Evolutionary conservation across 1,284 basidiomycete species (phyloP), one percentile per base, ranked within the genome.

Genomic region (Leccinum variabile): DNA sequence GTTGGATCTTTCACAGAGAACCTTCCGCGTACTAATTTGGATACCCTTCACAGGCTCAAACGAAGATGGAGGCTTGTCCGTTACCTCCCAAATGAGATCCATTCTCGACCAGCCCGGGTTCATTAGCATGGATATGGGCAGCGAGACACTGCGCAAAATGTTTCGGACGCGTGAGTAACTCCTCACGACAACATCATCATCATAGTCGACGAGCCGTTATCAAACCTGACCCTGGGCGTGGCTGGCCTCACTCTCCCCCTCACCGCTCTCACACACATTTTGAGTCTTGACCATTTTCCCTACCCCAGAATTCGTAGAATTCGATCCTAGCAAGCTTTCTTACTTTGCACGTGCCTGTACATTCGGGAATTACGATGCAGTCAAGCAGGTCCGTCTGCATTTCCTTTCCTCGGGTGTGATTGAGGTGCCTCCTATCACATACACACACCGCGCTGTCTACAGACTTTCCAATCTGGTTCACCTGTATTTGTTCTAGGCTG

Each of bases 91-190:
- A 54, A 81, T 83, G 78, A 60, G 61, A n/a, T 37, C 59, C 2
- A 76, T 83, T 32, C 68, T 83, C 13, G 60, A 68, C 14, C 59
- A 71, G 57, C 75, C 78, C 0, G 81, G 80, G 2, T 77, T 73
- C 64, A 68, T 84, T 18, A 68, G 66, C 10, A 14, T 62, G 0
- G 30, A 63, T 9, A 69, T 67, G 56, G 79, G 77, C 13, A 75
- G 79, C 3, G 71, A 81, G 54, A 70, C 37, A 41, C 65, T 81
- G 25, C 72, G 80, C 50, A 56, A 68, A 4, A 70, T 83, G 54
- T 82, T 82, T 61, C 68, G 73, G 28, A 65, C 66, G 64, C 68
- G 80, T 80, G 61, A 22, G 76, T 63, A n/a, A 56, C 16, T 55
- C 18, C 53, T 54, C 49, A 14, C 49, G 11, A 28, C 11, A 16